These are phyloP conservation scores for Sporobolomyces roseus DNA, from an alignment of 768 basidiomycete species.

Conservation along the genomic window DNA sequence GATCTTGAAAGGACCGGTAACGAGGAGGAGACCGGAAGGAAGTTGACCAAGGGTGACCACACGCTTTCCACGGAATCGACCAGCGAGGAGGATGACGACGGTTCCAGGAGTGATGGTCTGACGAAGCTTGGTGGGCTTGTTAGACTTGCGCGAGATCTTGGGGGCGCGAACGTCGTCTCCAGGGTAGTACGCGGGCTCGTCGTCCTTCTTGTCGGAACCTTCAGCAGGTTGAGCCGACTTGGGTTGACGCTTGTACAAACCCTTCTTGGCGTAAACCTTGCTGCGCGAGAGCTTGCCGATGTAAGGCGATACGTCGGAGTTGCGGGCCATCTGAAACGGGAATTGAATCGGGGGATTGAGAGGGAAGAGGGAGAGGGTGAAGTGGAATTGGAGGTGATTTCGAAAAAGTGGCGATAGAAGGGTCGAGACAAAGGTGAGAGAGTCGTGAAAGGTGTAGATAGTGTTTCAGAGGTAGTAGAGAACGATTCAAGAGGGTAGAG, in stretches of 20 bases:
- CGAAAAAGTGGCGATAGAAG: neutral
- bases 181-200: conserved; percentile 87
- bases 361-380: neutral
- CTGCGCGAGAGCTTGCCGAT: conserved; percentile 79
- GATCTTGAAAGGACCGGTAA: conserved; percentile 95
- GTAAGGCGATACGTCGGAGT: conserved; percentile 72
- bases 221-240: conserved; percentile 66
- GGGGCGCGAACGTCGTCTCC: conserved; percentile 87
- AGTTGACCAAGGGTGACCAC: conserved; percentile 98
- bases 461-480: neutral
- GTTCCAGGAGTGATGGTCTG: conserved; percentile 86
- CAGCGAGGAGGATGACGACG: conserved; percentile 92
- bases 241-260: conserved; percentile 68
- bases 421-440: no score
- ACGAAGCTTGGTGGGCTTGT: conserved; percentile 69
- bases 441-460: no score
- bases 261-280: conserved; percentile 72
- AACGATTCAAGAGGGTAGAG: neutral
- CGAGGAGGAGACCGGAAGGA: conserved; percentile 76
- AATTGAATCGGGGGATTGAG: neutral
- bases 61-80: conserved; percentile 95
- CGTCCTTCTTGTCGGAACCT: conserved; percentile 64
- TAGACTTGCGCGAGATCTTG: conserved; percentile 85
- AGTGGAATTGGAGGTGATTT: neutral
- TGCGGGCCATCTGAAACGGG: conserved; percentile 45